phyloP scores from a whole-genome alignment of 305 asterid species.

The Rubia tinctorum region DNA sequence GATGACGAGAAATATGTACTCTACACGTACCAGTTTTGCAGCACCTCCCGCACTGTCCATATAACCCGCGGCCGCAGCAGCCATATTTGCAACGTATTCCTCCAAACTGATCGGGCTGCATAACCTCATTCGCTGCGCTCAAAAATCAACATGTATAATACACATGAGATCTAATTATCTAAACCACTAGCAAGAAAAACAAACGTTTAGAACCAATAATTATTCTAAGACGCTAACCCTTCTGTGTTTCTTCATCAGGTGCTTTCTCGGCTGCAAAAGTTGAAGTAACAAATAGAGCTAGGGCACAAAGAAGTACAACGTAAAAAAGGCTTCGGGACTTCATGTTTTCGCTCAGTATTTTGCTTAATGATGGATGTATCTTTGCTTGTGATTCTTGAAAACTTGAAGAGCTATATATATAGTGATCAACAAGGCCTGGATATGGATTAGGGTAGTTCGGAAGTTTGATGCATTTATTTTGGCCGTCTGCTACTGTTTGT shows the following conservation, averaged over 20 bases:
- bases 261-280: background rate
- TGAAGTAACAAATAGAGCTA: background rate
- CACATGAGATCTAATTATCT: background rate
- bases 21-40: slow-evolving; percentile 10
- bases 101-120: slow-evolving; percentile 9
- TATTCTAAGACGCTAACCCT: background rate
- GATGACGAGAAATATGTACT: too few species aligned
- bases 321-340: background rate
- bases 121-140: slow-evolving; percentile 1
- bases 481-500: too few species aligned
- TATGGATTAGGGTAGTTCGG: background rate
- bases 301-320: background rate
- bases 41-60: slow-evolving; percentile 10
- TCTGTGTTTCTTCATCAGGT: background rate
- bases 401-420: background rate
- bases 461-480: background rate
- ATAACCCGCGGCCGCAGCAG: background rate
- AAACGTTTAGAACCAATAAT: background rate
- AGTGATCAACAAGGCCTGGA: background rate
- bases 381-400: background rate
- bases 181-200: background rate
- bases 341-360: background rate
- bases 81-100: slow-evolving; percentile 14
- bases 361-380: background rate
- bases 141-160: background rate